A percentile compares a stretch with the other conserved stretches of the same genome.
Conservation (phyloP, 2,329 filamentous ascomycete species). For the Pseudogymnoascus sp. region DNA sequence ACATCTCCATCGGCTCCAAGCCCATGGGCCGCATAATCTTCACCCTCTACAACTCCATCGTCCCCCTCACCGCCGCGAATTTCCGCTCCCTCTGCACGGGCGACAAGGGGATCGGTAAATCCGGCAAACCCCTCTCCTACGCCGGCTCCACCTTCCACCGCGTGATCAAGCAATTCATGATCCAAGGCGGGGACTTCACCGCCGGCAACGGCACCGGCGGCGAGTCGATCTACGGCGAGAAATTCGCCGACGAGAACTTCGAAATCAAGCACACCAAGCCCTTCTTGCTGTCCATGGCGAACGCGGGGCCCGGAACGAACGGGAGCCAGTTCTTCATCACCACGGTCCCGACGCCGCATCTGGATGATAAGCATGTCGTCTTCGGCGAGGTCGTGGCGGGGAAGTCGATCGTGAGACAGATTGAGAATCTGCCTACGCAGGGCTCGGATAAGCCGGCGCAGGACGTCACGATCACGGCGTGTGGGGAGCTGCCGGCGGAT, state of each 20-base stretch:
- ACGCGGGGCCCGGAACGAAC: conserved; percentile 91
- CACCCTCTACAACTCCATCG: conserved; percentile 69
- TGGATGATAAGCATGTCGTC: conserved; percentile 95
- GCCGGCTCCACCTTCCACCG: conserved; percentile 92
- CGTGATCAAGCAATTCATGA: conserved; percentile 98
- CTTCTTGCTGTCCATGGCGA: conserved; percentile 95
- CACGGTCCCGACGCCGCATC: conserved; percentile 86
- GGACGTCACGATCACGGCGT: conserved; percentile 71
- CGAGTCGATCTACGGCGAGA: conserved; percentile 94
- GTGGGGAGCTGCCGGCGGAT: conserved; percentile 72
- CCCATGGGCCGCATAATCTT: conserved; percentile 74
- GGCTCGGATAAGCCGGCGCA: conserved; percentile 68
- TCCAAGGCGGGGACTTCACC: conserved; percentile 96
- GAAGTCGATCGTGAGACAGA: conserved; percentile 81
- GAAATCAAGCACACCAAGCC: conserved; percentile 84
- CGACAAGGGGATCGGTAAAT: conserved; percentile 78
- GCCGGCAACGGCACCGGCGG: conserved; percentile 89
- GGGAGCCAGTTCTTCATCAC: conserved; percentile 98
- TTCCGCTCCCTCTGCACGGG: conserved; percentile 92
- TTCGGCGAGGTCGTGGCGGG: conserved; percentile 91
- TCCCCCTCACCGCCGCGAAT: conserved; percentile 94
- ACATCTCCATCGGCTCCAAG: conserved; percentile 73
- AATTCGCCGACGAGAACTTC: conserved; percentile 97
- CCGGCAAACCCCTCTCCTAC: conserved; percentile 82
- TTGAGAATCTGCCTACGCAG: conserved; percentile 75